Base-by-base conservation (phyloP, 495 filamentous ascomycete genomes). In the Glutinoglossum americanum region DNA sequence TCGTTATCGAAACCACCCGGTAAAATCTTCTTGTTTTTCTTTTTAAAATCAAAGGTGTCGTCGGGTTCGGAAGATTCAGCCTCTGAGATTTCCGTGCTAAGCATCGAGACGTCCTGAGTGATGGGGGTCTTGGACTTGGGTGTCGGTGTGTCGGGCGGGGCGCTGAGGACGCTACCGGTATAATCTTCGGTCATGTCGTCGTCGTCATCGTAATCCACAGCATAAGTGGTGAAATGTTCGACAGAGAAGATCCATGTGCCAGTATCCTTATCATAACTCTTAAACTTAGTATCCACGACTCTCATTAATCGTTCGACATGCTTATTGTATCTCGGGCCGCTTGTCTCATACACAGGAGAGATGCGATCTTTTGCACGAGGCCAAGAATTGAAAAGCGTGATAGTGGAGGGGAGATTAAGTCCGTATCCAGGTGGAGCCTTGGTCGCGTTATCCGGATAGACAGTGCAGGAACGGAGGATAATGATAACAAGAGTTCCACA, bases 151-250 rank as follows among this genome's bases (percentile, higher is more conserved):
- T 81, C 78, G 62, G 77, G 78, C 67, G 71, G 71, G 58, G 71
- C 75, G 68, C 77, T 80, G 54, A 80, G 67, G 60, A 73, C 73
- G 69, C 76, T 82, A 63, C 76, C 72, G 11, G 56, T 47, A 13
- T 59, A 48, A 7, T 62, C 60, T n/a, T 67, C 63, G 17, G 37
- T 58, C 13, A 55, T 58, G 17, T 80, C 77, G 37, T 87, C 84
- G 49, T 87, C 83, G 27, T 86, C 85, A 47, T 89, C 85, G 61
- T 92, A 86, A 61, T 88, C 83, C 54, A 96, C 73, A n/a, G 82
- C 88, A 67, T 98, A 98, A 9, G 88, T 94, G 17, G 88, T 95
- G 69, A 89, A 98, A 69, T 98, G 92, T 59, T 87, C 80, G 41
- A 98, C 92, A 21, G 73, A 81, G 72, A 98, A 98, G 7, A 78